phyloP scores from a whole-genome alignment of 805 yeast genomes.

The Lipomyces mesembrius region DNA sequence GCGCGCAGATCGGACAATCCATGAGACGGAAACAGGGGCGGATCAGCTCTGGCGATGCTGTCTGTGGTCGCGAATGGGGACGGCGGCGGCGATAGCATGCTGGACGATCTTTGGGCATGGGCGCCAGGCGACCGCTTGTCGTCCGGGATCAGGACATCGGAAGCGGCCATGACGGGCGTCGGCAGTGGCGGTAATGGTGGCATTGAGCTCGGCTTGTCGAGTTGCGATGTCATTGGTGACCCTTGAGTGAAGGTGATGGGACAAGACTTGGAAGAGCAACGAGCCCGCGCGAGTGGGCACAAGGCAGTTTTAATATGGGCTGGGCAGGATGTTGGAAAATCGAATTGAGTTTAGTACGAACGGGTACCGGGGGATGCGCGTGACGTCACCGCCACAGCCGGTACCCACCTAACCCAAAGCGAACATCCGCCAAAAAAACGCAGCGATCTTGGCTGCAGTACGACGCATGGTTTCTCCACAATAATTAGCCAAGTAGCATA shows the following conservation, averaged over 20 bases:
- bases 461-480: too few species aligned
- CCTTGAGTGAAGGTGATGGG: conserved; percentile 2
- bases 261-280: not conserved
- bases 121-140: not conserved
- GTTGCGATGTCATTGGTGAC: conserved; percentile 13
- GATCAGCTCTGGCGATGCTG: conserved; percentile 3
- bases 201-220: not conserved
- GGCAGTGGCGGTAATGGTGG: conserved; percentile 19
- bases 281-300: not conserved
- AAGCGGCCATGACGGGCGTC: conserved; percentile 29
- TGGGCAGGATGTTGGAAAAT: conserved; percentile 6
- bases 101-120: not conserved
- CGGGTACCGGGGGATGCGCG: not conserved
- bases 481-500: too few species aligned
- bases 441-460: too few species aligned
- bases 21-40: conserved; percentile 17
- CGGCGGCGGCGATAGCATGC: conserved; percentile 32
- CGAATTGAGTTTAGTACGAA: conserved; percentile 12
- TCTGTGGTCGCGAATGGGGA: conserved; percentile 26
- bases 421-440: not conserved
- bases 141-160: conserved; percentile 9
- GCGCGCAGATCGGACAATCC: conserved; percentile 7
- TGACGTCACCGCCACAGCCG: not conserved
- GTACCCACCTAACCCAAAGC: conserved; percentile 2
- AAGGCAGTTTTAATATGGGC: conserved; percentile 9